Percentiles rank a stretch among this genome's conserved stretches.
These are phyloP conservation scores for Fusarium stilboides DNA, from an alignment of 2,329 filamentous ascomycete species.

Conservation along the genomic window DNA sequence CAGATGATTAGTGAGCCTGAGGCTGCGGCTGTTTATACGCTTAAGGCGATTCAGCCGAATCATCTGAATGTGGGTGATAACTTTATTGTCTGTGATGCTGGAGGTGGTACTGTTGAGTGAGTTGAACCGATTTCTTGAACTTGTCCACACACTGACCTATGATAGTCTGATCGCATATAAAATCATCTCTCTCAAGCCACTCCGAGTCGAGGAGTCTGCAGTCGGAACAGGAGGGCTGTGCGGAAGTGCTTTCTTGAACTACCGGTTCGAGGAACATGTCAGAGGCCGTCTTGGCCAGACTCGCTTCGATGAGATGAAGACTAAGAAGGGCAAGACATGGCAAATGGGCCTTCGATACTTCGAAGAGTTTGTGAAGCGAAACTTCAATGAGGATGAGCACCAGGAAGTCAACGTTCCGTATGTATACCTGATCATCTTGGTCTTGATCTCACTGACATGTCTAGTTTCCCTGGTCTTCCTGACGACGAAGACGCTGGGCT, in stretches of 20 bases:
- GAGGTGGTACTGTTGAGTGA: slow-evolving; percentile 77
- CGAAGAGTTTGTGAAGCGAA: slow-evolving; percentile 88
- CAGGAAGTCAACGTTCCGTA: slow-evolving; percentile 83
- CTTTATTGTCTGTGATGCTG: slow-evolving; percentile 75
- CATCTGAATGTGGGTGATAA: slow-evolving; percentile 78
- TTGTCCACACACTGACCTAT: slow-evolving; percentile 35
- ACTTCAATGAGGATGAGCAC: slow-evolving; percentile 85
- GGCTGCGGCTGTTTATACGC: slow-evolving; percentile 83
- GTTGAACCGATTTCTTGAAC: slow-evolving; percentile 42
- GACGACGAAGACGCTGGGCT: slow-evolving; percentile 83
- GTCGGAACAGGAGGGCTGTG: slow-evolving; percentile 85
- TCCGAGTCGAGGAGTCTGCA: slow-evolving; percentile 83
- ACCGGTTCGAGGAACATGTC: slow-evolving; percentile 85
- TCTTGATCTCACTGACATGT: slow-evolving; percentile 9
- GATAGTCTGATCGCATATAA: slow-evolving; percentile 82
- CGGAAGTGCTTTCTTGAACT: slow-evolving; percentile 85
- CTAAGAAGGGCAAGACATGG: slow-evolving; percentile 85
- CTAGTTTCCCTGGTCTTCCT: slow-evolving; percentile 78
- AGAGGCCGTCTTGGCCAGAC: slow-evolving; percentile 75
- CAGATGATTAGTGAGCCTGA: slow-evolving; percentile 87
- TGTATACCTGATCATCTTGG: slow-evolving; percentile 45
- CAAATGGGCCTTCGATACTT: slow-evolving; percentile 85
- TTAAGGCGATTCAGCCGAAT: slow-evolving; percentile 84
- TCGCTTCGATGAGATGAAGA: slow-evolving; percentile 81
- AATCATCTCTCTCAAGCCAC: slow-evolving; percentile 79